Conservation (phyloP, 2,329 filamentous ascomycete genomes). For the Incumbomyces lentus region DNA sequence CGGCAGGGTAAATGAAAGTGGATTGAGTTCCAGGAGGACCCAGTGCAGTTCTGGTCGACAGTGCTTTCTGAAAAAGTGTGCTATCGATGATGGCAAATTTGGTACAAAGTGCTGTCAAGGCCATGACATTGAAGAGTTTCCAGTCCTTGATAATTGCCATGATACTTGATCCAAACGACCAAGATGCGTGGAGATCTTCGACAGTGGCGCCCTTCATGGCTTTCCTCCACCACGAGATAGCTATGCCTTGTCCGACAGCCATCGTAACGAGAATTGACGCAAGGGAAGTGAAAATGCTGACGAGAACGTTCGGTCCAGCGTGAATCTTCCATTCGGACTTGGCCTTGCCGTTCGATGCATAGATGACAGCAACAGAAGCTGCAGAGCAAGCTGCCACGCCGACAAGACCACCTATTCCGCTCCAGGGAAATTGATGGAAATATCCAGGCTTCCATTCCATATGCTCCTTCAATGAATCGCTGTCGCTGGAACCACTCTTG, state of each 20-base stretch:
- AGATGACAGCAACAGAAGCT: not conserved
- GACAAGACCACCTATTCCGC: not conserved
- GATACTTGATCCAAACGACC: not conserved
- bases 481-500: too few species aligned
- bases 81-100: not conserved
- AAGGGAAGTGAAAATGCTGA: not conserved
- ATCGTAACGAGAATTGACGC: not conserved
- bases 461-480: too few species aligned
- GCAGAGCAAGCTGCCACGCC: not conserved
- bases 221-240: constrained; percentile 8
- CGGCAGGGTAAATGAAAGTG: not conserved
- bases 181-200: constrained; percentile 5
- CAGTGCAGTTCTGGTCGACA: not conserved
- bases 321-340: not conserved
- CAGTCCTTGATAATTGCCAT: not conserved
- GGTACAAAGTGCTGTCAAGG: not conserved
- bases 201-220: constrained; percentile 9
- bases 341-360: not conserved
- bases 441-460: constrained; percentile 1
- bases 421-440: not conserved
- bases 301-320: not conserved
- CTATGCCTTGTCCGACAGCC: constrained; percentile 4
- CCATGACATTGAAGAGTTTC: too few species aligned
- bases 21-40: not conserved
- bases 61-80: not conserved